phyloP scores from a whole-genome alignment of 371 early-diverging fungal genomes.

The Mycotypha africana region DNA sequence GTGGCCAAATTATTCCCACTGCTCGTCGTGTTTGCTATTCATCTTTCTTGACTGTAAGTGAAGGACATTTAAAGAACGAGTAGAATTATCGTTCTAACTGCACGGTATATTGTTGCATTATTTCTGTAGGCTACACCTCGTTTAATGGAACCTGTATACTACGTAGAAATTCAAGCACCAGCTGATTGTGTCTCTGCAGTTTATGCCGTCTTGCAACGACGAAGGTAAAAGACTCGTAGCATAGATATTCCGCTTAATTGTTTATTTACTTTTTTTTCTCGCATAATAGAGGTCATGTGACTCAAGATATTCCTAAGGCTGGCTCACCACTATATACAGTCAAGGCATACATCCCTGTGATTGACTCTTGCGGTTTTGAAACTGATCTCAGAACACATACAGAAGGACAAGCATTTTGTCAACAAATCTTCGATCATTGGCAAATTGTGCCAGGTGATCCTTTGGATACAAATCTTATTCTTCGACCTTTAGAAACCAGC shows the following conservation, averaged over 20 bases:
- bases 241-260: background rate
- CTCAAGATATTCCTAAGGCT: conserved; percentile 92
- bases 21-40: conserved; percentile 97
- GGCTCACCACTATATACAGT: conserved; percentile 94
- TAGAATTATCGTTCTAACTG: too few relatives aligned
- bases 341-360: conserved; percentile 91
- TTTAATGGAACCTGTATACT: conserved; percentile 95
- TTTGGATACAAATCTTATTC: conserved; percentile 79
- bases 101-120: too few relatives aligned
- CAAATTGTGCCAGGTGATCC: conserved; percentile 98
- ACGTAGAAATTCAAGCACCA: conserved; percentile 94
- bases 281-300: conserved; percentile 84
- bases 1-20: conserved; percentile 98
- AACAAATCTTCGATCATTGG: conserved; percentile 96
- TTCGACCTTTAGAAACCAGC: conserved; percentile 88
- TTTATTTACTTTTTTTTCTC: too few relatives aligned
- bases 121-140: conserved; percentile 82
- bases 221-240: conserved; percentile 57
- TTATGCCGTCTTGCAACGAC: conserved; percentile 90
- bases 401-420: conserved; percentile 94
- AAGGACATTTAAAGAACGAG: too few relatives aligned
- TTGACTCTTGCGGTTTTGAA: conserved; percentile 95
- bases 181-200: conserved; percentile 94
- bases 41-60: conserved; percentile 79
- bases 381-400: conserved; percentile 95